Conservation (phyloP, 2,329 filamentous ascomycete genomes). For the Emericellopsis cladophorae region DNA sequence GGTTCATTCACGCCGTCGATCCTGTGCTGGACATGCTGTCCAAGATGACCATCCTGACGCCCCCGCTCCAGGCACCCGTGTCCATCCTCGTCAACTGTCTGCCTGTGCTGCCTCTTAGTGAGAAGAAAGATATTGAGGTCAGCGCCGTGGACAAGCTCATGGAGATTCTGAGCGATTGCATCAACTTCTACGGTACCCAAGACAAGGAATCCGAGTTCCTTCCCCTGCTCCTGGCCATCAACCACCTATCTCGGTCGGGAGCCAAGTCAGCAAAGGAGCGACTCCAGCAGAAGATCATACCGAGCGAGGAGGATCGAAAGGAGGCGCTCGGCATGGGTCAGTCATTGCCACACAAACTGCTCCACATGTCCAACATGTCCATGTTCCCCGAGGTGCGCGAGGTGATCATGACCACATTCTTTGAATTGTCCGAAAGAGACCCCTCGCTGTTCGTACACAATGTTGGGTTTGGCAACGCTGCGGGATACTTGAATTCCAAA, state of each 20-base stretch:
- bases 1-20: constrained; percentile 6
- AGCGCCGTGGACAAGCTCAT: constrained; percentile 5
- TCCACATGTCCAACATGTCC: constrained; percentile 67
- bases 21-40: constrained; percentile 7
- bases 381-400: constrained; percentile 59
- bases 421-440: constrained; percentile 75
- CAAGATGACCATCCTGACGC: constrained; percentile 4
- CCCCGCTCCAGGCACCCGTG: constrained; percentile 8
- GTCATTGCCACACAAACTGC: constrained; percentile 61
- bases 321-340: constrained; percentile 64
- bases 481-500: constrained; percentile 63
- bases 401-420: constrained; percentile 67
- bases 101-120: constrained; percentile 6
- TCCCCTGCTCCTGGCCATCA: constrained; percentile 5
- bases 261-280: not conserved
- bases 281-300: constrained; percentile 41
- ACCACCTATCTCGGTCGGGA: constrained; percentile 2
- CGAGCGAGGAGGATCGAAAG: constrained; percentile 62
- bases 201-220: constrained; percentile 5
- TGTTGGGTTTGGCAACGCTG: constrained; percentile 88
- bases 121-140: constrained; percentile 3
- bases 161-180: constrained; percentile 5
- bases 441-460: constrained; percentile 74
- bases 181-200: constrained; percentile 5
- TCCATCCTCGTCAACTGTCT: constrained; percentile 9